Evolutionary conservation across 495 filamentous ascomycete species (phyloP), one percentile per base, ranked within the genome.

Genomic region (Aspergillus wentii): DNA sequence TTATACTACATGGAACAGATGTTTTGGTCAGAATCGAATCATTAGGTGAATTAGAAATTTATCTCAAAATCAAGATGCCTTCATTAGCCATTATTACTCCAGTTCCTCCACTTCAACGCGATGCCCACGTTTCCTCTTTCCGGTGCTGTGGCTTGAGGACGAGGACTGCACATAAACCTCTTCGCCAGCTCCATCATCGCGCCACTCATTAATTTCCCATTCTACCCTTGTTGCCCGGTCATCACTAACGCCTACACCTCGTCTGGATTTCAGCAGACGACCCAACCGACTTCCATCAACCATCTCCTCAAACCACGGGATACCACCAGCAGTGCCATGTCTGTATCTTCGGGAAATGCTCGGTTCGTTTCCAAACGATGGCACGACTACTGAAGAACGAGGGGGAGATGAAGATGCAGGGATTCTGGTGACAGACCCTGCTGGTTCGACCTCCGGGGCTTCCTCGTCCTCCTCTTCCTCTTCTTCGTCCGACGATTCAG

Each of bases 181-280:
- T n/a, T n/a, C n/a, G n/a, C n/a, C 62, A n/a, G 64, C 69, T 26
- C 71, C 77, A 32, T 72, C 78, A 37, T 72, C 77, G 26, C 72
- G 75, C 74, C 78, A 88, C 57, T 95, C 89, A 28, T 79, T 74
- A 42, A 95, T 68, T 60, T 94, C 88, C 83, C 87, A 94, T 51
- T 91, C 83, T 25, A 92, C 71, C 18, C 64, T 75, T 10, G 74
- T 74, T 10, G 61, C 67, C 8, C 80, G 78, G 53, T 83, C 76
- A 34, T 57, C 65, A 37, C 70, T 78, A 21, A 61, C 51, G 16
- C 65, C 62, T 30, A 68, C 59, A 1, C 74, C 70, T 17, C 82
- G 79, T 51, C 71, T 74, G 46, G 68, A 62, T 41, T 75, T 62
- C 56, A 79, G 81, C 51, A 89, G 57, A 14, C 62, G 74, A 8